Base-by-base conservation (phyloP, 1,284 basidiomycete genomes). In the Marasmius tenuissimus region DNA sequence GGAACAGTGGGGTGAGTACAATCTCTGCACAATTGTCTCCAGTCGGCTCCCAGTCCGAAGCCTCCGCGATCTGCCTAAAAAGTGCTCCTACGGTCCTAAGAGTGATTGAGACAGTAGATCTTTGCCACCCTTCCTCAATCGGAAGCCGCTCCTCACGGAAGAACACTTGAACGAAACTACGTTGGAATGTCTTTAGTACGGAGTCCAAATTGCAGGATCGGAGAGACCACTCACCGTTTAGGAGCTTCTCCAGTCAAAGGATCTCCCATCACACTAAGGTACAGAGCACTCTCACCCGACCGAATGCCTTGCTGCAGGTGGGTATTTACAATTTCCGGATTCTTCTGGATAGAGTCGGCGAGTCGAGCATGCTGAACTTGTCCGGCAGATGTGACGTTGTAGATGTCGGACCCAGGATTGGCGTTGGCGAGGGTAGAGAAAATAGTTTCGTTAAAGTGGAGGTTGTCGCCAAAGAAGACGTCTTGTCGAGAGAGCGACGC, bases 401-500 rank as follows among this genome's bases (percentile, higher is more conserved):
- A 57, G 22, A 45, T 18, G 27, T 57, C 55, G 12, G 22, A 42
- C 9, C 55, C 55, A 1, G 55, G 55, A 22, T 57, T 57, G 2
- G 55, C 40, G 38, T 57, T 57, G 18, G 55, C 39, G n/a, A 57
- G 55, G 5, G 55, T 57, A 7, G n/a, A n/a, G n/a, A 57, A 57
- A 39, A 57, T 42, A 1, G 55, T 45, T 22, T 57, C 40, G 59
- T 68, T 66, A 64, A 69, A 69, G 27, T 63, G 57, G 45, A 65
- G 55, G 48, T 67, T 68, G 52, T 67, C 63, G 2, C 67, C 66
- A 40, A 60, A 53, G 39, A 53, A 49, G 40, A 39, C 54, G 55
- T 69, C 68, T 5, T 42, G 53, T 39, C 68, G 65, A 37, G 69
- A 67, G 50, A 68, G 38, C n/a, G 67, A 69, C 18, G 64, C 69